Percentiles rank a stretch among this genome's conserved stretches.
Conservation (phyloP, 257 asterid species). For the Solanum sejunctum region DNA sequence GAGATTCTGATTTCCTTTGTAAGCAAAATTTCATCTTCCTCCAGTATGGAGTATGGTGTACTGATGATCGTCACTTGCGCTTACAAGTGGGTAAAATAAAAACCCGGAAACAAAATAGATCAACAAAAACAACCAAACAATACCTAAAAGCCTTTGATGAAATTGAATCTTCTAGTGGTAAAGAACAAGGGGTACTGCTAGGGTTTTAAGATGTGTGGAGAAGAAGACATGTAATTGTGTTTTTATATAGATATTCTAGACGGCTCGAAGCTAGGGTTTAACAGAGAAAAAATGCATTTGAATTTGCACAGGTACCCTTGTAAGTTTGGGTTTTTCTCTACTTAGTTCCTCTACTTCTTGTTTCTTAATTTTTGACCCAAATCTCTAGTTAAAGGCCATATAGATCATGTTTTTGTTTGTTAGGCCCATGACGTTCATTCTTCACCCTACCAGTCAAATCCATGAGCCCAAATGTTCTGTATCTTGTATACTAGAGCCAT, state of each 20-base stretch:
- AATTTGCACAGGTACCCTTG: not conserved
- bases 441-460: not conserved
- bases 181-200: not conserved
- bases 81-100: not conserved
- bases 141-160: no score
- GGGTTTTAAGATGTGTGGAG: not conserved
- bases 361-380: not conserved
- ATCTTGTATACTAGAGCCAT: not conserved
- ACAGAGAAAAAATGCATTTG: not conserved
- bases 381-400: not conserved
- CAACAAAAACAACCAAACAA: not conserved
- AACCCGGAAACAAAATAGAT: not conserved
- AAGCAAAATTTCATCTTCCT: constrained; percentile 19
- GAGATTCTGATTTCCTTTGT: constrained; percentile 52
- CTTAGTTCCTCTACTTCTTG: not conserved
- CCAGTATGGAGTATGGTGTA: constrained; percentile 21
- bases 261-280: not conserved
- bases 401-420: not conserved
- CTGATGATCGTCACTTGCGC: constrained; percentile 22
- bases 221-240: not conserved
- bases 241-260: not conserved
- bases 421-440: not conserved
- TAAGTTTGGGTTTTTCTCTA: not conserved
- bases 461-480: not conserved
- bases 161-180: not conserved